A percentile compares a stretch with the other conserved stretches of the same genome.
Evolutionary conservation across 176 grass and related monocot species (phyloP).

Genomic region (Phoenix roebelenii): DNA sequence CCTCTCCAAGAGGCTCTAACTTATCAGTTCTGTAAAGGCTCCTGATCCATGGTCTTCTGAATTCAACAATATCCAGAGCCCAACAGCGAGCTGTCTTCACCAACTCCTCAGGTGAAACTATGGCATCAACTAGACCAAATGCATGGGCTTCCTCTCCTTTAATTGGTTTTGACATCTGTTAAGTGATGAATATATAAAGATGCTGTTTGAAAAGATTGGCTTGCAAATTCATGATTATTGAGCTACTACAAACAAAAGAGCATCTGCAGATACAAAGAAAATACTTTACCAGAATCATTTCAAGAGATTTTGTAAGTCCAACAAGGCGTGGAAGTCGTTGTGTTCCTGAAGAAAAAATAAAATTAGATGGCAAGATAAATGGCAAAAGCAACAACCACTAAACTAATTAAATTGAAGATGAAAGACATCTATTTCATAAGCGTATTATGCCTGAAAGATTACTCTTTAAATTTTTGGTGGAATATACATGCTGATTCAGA

Average conservation of each 20-base stretch:
- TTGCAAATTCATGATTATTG: no score
- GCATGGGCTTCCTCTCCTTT: slow-evolving; percentile 62
- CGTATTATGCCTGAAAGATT: no score
- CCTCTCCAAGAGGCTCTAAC: slow-evolving; percentile 71
- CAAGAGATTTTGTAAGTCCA: slow-evolving; percentile 77
- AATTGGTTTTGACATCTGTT: slow-evolving; percentile 75
- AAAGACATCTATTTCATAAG: no score
- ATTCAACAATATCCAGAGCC: slow-evolving; percentile 79
- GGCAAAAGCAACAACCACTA: no score
- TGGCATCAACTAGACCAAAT: slow-evolving; percentile 68
- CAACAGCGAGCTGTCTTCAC: slow-evolving; percentile 52
- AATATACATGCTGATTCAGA: no score
- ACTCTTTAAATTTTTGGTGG: no score
- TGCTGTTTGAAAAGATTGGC: no score
- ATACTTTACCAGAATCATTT: slow-evolving; percentile 84
- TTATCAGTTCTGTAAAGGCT: slow-evolving; percentile 87
- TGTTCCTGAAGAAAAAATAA: slow-evolving; percentile 49
- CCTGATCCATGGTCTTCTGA: slow-evolving; percentile 65
- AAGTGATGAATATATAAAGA: no score
- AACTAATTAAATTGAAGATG: no score
- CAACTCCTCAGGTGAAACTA: slow-evolving; percentile 74
- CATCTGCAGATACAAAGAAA: background rate
- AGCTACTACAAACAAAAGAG: no score
- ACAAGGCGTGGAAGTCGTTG: slow-evolving; percentile 88
- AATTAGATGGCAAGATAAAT: background rate